These are phyloP conservation scores for Chaetomium globosum DNA, from an alignment of 2,329 filamentous ascomycete species.

Conservation along the genomic window DNA sequence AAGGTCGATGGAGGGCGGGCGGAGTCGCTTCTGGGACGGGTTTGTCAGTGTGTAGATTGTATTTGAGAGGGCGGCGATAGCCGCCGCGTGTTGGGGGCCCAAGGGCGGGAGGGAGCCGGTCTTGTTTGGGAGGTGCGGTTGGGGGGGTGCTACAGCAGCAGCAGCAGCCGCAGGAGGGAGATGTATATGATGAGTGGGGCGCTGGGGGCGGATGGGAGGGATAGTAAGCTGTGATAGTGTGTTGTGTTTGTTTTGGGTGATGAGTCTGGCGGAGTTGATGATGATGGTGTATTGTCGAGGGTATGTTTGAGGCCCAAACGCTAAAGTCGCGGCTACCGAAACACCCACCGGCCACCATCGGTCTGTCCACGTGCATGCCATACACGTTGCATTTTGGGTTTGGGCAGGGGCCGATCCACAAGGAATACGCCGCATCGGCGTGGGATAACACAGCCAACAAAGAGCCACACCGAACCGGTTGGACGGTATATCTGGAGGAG, in stretches of 20 bases:
- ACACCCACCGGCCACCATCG: background rate
- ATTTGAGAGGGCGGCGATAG: slow-evolving; percentile 77
- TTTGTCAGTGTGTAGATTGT: slow-evolving; percentile 84
- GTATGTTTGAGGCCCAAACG: background rate
- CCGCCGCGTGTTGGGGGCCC: slow-evolving; percentile 83
- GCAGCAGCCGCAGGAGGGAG: slow-evolving; percentile 22
- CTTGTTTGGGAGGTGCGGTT: slow-evolving; percentile 40
- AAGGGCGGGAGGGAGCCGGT: slow-evolving; percentile 58
- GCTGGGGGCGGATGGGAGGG: slow-evolving; percentile 23
- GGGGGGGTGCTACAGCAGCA: too few species aligned
- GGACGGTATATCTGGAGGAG: background rate
- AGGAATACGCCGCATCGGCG: background rate
- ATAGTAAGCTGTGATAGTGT: slow-evolving; percentile 29
- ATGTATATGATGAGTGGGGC: slow-evolving; percentile 60
- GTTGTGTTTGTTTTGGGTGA: background rate
- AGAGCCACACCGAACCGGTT: background rate
- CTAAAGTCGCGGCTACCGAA: background rate
- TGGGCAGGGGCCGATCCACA: background rate
- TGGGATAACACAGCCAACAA: background rate
- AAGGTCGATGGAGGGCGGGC: slow-evolving; percentile 64
- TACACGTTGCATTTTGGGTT: too few species aligned
- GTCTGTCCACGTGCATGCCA: background rate
- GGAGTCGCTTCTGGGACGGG: slow-evolving; percentile 76
- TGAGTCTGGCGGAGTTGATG: background rate
- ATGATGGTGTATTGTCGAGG: background rate